Evolutionary conservation across 2,329 filamentous ascomycete genomes (phyloP).

Genomic region (Cercospora sp.): DNA sequence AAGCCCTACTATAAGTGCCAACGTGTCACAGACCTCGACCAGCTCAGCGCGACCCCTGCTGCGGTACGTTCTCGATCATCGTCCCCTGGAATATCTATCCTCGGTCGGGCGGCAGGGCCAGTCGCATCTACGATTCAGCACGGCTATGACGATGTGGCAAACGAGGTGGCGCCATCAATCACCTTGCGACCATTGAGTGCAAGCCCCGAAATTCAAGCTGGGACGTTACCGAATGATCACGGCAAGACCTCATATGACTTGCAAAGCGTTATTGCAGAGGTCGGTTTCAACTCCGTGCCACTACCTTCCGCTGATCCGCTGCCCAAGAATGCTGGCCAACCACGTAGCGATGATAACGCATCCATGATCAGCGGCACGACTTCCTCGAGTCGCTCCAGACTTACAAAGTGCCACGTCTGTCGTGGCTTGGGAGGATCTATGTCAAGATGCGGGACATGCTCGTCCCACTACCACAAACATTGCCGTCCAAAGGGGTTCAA

Average conservation of each 20-base stretch:
- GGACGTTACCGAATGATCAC: neutral
- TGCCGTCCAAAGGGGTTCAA: constrained; percentile 1
- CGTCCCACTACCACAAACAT: constrained; percentile 37
- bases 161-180: neutral
- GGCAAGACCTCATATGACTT: neutral
- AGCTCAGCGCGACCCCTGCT: neutral
- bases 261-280: neutral
- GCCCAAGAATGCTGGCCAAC: neutral
- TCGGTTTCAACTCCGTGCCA: neutral
- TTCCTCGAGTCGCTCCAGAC: constrained; percentile 22
- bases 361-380: constrained; percentile 24
- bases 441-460: constrained; percentile 39
- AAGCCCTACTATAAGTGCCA: constrained; percentile 1
- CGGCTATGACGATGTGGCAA: neutral
- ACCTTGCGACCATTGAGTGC: constrained; percentile 1
- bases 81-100: neutral
- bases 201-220: neutral
- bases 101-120: neutral
- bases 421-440: constrained; percentile 35
- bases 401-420: constrained; percentile 37
- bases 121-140: no score
- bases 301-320: neutral
- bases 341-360: constrained; percentile 20
- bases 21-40: neutral
- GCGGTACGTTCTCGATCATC: neutral